Evolutionary conservation across 2,329 filamentous ascomycete species (phyloP), one percentile per base, ranked within the genome.

Genomic region (Neofusicoccum cordaticola): DNA sequence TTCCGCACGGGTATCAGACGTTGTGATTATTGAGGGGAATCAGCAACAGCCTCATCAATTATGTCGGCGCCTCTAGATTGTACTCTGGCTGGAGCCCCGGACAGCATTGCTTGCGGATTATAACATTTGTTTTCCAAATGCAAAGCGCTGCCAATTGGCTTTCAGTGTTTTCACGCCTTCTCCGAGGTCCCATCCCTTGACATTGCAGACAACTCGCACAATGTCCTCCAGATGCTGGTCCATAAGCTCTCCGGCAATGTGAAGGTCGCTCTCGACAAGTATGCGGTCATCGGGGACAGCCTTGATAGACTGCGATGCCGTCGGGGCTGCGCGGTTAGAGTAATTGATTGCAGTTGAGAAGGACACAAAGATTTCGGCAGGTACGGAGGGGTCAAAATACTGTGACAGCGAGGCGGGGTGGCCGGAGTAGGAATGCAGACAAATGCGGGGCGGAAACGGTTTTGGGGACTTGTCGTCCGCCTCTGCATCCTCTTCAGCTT

Each of bases 401-500:
- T 93, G 92, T 68, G 85, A 88, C 42, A 97, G 79, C 37, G 89
- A 84, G 64, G 95, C 88, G 11, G 86, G 82, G 5, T 89, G 85
- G 0, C 92, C 94, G 53, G 91, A 96, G 77, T 93, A 99, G 0
- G 93, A 97, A 77, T 99, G 95, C 66, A 99, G 86, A 73, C 95
- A 99, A 73, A 98, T 89, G 8, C 93, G 83, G 0, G 93, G 93
- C 3, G 95, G 93, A 70, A 90, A 98, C 0, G 90, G 89, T 66
- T 84, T 87, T 1, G 81, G 70, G 4, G 57, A 41, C 5, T 60
- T 17, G 7, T 67, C 50, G 8, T 60, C 53, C 66, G 8, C 45
- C 48, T 62, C 62, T 66, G 65, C 35, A 45, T 62, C 35, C 1
- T 60, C 31, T 31, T 56, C 52, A 1, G 53, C 62, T 13, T 66